Conservation (phyloP, 2,329 filamentous ascomycete genomes). For the Penicillium expansum region DNA sequence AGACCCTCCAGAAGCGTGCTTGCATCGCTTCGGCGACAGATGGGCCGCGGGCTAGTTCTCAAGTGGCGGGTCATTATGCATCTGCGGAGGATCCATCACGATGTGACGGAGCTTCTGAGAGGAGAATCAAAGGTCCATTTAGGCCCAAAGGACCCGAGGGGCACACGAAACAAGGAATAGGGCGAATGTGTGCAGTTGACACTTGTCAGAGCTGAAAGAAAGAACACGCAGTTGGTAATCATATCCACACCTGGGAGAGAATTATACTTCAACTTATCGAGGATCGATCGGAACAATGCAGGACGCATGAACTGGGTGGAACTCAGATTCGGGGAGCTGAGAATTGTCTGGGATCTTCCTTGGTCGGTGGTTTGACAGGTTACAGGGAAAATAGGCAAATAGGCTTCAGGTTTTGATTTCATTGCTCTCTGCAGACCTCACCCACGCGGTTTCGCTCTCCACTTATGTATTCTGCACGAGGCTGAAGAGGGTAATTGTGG, state of each 20-base stretch:
- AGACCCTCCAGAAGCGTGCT: constrained; percentile 12
- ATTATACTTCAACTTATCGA: background rate
- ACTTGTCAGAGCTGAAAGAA: background rate
- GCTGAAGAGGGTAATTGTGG: constrained; percentile 15
- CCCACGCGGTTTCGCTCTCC: constrained; percentile 12
- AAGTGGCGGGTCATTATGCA: constrained; percentile 33
- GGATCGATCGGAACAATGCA: constrained; percentile 9
- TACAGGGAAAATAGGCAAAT: background rate
- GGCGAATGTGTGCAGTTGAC: background rate
- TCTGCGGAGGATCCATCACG: constrained; percentile 27
- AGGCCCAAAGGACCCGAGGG: background rate
- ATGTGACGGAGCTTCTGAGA: constrained; percentile 17
- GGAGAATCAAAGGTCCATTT: constrained; percentile 9
- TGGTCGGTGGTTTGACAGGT: constrained; percentile 11
- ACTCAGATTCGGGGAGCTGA: constrained; percentile 10
- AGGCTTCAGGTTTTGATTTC: background rate
- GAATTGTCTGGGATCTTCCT: constrained; percentile 7
- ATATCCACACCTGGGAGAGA: background rate
- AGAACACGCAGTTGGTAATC: background rate
- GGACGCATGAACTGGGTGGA: constrained; percentile 6
- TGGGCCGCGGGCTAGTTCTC: constrained; percentile 26
- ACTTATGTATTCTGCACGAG: constrained; percentile 6
- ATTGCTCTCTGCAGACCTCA: constrained; percentile 5
- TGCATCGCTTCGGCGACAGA: constrained; percentile 19
- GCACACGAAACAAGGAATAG: background rate